Conservation (phyloP, 371 early-diverging fungal genomes). For the Coemansia sp. region DNA sequence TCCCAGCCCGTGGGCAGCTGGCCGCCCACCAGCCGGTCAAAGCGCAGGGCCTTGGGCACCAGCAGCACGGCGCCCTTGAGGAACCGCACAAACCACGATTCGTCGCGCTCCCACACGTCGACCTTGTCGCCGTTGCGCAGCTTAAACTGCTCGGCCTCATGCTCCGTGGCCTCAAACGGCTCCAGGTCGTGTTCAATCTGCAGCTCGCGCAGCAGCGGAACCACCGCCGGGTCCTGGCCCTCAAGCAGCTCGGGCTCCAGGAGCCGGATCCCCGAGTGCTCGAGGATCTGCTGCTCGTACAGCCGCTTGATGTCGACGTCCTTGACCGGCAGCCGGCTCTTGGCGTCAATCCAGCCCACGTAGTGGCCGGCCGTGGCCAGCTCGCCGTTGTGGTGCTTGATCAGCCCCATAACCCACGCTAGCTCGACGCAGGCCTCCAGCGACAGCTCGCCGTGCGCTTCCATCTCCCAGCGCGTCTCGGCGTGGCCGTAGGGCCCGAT, state of each 20-base stretch:
- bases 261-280: slow-evolving; percentile 91
- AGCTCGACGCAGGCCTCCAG: slow-evolving; percentile 94
- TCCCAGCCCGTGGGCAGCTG: slow-evolving; percentile 96
- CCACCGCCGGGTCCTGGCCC: slow-evolving; percentile 83
- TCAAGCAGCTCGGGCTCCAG: slow-evolving; percentile 83
- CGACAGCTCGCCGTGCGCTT: slow-evolving; percentile 88
- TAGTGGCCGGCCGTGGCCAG: slow-evolving; percentile 59
- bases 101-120: slow-evolving; percentile 71
- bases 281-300: slow-evolving; percentile 88
- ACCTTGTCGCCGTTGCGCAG: slow-evolving; percentile 81
- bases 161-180: slow-evolving; percentile 84
- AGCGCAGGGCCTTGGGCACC: slow-evolving; percentile 92
- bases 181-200: slow-evolving; percentile 85
- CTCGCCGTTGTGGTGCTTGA: slow-evolving; percentile 86
- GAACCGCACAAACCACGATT: slow-evolving; percentile 78
- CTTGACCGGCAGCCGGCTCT: slow-evolving; percentile 80
- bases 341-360: slow-evolving; percentile 92
- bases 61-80: slow-evolving; percentile 86
- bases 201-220: slow-evolving; percentile 88
- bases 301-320: slow-evolving; percentile 87
- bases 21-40: slow-evolving; percentile 92
- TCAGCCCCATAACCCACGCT: slow-evolving; percentile 97
- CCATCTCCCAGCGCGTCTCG: slow-evolving; percentile 98
- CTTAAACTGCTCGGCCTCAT: slow-evolving; percentile 91
- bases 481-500: slow-evolving; percentile 94